Evolutionary conservation across 441 rosid species (phyloP).

Genomic region (Geranium incanum): DNA sequence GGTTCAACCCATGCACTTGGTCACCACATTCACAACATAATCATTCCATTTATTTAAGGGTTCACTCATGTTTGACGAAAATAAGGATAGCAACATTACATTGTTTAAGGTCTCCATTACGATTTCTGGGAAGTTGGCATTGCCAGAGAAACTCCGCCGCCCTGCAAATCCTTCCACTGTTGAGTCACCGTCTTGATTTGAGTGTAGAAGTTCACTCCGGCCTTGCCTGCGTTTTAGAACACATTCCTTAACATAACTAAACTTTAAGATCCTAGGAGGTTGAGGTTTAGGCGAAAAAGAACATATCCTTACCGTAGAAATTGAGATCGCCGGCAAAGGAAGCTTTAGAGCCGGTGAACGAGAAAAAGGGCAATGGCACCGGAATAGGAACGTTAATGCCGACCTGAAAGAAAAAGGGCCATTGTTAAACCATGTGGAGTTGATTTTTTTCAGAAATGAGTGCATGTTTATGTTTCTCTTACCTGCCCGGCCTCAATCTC

Average conservation of each 20-base stretch:
- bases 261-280: neutral
- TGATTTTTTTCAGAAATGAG: neutral
- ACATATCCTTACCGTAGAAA: slow-evolving; percentile 57
- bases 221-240: slow-evolving; percentile 58
- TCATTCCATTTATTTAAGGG: too few species aligned
- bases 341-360: slow-evolving; percentile 81
- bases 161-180: slow-evolving; percentile 84
- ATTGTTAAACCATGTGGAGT: neutral
- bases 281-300: neutral
- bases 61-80: slow-evolving; percentile 1
- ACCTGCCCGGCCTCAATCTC: slow-evolving; percentile 94
- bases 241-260: neutral
- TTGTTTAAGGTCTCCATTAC: too few species aligned
- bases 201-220: slow-evolving; percentile 82
- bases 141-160: slow-evolving; percentile 58
- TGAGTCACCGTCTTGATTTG: slow-evolving; percentile 87
- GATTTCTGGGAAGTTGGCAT: slow-evolving; percentile 89
- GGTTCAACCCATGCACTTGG: too few species aligned
- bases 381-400: slow-evolving; percentile 95
- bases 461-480: slow-evolving; percentile 8
- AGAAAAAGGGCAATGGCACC: slow-evolving; percentile 84
- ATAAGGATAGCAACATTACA: neutral
- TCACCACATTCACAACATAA: too few species aligned
- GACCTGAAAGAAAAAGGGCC: slow-evolving; percentile 36
- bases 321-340: slow-evolving; percentile 86